Base-by-base conservation (phyloP, 495 filamentous ascomycete species). In the Aspergillus coremiiformis region DNA sequence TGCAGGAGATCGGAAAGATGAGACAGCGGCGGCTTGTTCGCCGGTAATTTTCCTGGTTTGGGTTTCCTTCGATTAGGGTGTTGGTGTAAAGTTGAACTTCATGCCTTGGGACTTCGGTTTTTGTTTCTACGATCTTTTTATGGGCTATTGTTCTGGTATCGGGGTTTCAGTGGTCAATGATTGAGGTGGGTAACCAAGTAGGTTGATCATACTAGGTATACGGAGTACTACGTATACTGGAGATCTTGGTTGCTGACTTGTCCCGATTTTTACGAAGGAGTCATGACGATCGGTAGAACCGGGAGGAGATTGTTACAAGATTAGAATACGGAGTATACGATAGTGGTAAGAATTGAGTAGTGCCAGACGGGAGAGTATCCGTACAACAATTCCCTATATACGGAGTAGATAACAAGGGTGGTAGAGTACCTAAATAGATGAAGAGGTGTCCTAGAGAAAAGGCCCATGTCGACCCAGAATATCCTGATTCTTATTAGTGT, bases 261-360 rank as follows among this genome's bases (percentile, higher is more conserved):
- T 29, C 11, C 30, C 15, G 37, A 4, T 41, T 17, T 27, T 42
- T 47, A 30, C 39, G 24, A 45, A 37, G 52, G 47, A 54, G 39
- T 44, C 17, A 35, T 27, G 46, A 43, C 43, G 27, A 44, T 49
- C 46, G 29, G 21, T 19, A 43, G 47, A 14, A 53, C 29, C 43
- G 27, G 51, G 44, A 27, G 41, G 29, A 9, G 51, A 33, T 30
- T 7, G 20, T 32, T 11, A 24, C 9, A 17, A n/a, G n/a, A n/a
- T n/a, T n/a, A n/a, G n/a, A n/a, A n/a, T n/a, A n/a, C n/a, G n/a
- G n/a, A n/a, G n/a, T n/a, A n/a, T n/a, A n/a, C n/a, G n/a, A n/a
- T n/a, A n/a, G n/a, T n/a, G n/a, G n/a, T n/a, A n/a, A n/a, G n/a
- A n/a, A n/a, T n/a, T n/a, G n/a, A n/a, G n/a, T n/a, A n/a, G n/a